Evolutionary conservation across 2,329 filamentous ascomycete genomes (phyloP).

Genomic region (Pseudogymnoascus pannorum): DNA sequence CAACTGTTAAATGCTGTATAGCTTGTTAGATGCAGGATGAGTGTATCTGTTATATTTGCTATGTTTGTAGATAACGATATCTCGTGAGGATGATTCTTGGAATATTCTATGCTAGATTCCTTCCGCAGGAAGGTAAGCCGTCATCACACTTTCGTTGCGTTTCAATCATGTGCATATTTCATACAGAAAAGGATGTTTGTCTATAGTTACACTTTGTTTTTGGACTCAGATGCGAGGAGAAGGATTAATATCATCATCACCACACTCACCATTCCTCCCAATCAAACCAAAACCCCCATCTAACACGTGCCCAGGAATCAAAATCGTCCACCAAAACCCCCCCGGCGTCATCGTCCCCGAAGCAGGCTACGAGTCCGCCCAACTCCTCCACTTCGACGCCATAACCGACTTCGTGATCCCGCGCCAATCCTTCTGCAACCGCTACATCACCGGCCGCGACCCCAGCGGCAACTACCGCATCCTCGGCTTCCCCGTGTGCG

Average conservation of each 20-base stretch:
- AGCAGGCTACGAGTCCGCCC: conserved; percentile 42
- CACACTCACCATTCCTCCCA: not conserved
- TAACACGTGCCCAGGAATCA: conserved; percentile 41
- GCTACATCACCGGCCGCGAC: conserved; percentile 73
- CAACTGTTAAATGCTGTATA: conserved; percentile 2
- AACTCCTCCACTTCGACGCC: conserved; percentile 77
- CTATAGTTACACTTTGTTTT: not conserved
- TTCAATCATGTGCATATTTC: not conserved
- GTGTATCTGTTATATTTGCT: not conserved
- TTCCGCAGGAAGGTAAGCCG: conserved; percentile 52
- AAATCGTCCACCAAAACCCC: conserved; percentile 55
- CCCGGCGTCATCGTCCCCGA: conserved; percentile 52
- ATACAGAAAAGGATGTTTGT: not conserved
- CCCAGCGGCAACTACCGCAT: conserved; percentile 64
- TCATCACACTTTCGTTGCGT: not conserved
- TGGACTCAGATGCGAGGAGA: not conserved
- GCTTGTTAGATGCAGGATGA: not conserved
- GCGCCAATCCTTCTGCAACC: conserved; percentile 89
- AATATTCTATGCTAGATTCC: conserved; percentile 64
- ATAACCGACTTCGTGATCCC: conserved; percentile 92
- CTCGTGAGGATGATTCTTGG: conserved; percentile 52
- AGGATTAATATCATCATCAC: not conserved
- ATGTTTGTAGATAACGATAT: conserved; percentile 1
- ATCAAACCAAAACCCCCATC: not conserved
- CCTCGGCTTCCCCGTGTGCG: conserved; percentile 82